Base-by-base conservation (phyloP, 441 rosid genomes). In the Jatropha podagrica region DNA sequence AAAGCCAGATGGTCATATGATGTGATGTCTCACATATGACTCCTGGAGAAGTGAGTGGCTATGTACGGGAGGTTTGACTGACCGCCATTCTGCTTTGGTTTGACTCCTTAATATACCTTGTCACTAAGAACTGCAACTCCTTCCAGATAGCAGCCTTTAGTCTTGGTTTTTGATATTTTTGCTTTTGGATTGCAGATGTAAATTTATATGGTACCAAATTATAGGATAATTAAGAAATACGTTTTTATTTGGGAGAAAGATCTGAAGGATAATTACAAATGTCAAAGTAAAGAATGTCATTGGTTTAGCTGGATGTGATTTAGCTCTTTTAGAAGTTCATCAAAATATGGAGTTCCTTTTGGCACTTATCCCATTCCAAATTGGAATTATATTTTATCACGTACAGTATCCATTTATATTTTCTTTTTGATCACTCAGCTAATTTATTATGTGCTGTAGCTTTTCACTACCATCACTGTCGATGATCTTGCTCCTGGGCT, bases 401-500 rank as follows among this genome's bases (percentile, higher is more conserved):
- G 26, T 52, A 23, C 7, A 12, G 18, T 17, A 7, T 38, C 54
- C 5, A 27, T 26, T 27, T 3, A 2, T 41, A 51, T 20, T 15
- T 72, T 2, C 26, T 4, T 67, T 8, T 20, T 40, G 48, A 65
- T 61, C 38, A 27, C 18, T 63, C 48, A 38, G 26, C 37, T 41
- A 5, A 59, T 68, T 26, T 51, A 46, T 70, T 71, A 18, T n/a
- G 20, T 49, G 37, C 15, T 81, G 82, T 68, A 96, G 99, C 83
- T 96, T 75, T 75, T 90, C 26, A 88, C 99, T 23, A 94, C 98
- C 82, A 66, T 96, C 68, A 94, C 98, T 6, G 18, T 87, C 26
- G 92, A 96, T 70, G 98, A 96, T 79, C 89, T 89, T 79, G 88
- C 98, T 42, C 98, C 96, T 58, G 99, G 97, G 54, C 78, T 96